phyloP scores from a whole-genome alignment of 257 asterid species.

The Solanum rostratum region DNA sequence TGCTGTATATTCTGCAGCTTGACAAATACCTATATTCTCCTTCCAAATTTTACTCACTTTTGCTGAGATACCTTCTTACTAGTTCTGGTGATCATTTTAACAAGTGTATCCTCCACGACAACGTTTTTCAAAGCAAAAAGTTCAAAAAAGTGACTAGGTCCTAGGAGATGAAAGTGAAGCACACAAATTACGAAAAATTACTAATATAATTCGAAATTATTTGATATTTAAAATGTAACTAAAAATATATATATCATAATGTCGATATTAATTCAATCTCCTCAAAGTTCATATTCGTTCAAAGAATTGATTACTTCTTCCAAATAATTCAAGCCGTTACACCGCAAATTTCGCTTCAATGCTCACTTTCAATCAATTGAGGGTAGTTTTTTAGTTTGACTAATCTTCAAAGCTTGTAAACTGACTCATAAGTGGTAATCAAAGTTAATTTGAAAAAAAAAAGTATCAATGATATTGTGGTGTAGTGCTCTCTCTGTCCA shows the following conservation, averaged over 20 bases:
- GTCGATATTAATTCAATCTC: not conserved
- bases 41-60: not conserved
- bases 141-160: not conserved
- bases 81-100: not conserved
- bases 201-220: not conserved
- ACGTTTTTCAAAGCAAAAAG: not conserved
- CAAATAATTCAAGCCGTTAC: no score
- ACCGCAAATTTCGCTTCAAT: no score
- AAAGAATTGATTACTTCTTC: not conserved
- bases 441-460: no score
- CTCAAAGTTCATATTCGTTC: not conserved
- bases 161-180: not conserved
- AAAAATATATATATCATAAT: not conserved
- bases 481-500: no score
- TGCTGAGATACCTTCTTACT: not conserved
- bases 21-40: not conserved
- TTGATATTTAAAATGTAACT: not conserved
- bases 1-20: not conserved
- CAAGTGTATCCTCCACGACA: not conserved
- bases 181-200: not conserved
- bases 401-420: not conserved
- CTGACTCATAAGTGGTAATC: not conserved
- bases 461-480: no score
- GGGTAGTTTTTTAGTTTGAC: not conserved
- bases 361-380: no score